Conservation (phyloP, 192 early-diverging fungal species). For the Backusella circina region DNA sequence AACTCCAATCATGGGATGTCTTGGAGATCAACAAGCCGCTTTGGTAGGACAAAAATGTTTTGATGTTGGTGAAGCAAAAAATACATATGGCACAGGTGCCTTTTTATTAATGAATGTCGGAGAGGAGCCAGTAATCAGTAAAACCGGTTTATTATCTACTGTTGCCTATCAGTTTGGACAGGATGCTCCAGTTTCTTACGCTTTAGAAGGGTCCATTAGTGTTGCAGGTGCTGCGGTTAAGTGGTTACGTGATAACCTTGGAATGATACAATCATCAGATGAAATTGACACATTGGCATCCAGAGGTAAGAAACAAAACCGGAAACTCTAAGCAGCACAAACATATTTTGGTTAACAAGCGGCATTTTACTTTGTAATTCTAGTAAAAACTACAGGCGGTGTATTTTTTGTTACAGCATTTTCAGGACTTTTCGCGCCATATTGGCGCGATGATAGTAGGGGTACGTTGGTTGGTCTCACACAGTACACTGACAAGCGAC, state of each 20-base stretch:
- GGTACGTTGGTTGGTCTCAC: conserved; percentile 87
- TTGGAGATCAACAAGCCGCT: conserved; percentile 96
- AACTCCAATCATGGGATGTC: conserved; percentile 77
- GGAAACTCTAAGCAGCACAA: conserved; percentile 41
- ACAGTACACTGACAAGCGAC: conserved; percentile 82
- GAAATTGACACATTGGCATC: conserved; percentile 78
- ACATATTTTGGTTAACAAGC: conserved; percentile 58
- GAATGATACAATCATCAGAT: conserved; percentile 65
- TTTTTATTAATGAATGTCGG: conserved; percentile 97
- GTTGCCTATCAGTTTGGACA: conserved; percentile 85
- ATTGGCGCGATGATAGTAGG: conserved; percentile 93
- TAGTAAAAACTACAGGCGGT: conserved; percentile 73
- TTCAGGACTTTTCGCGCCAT: conserved; percentile 91
- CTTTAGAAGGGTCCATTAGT: conserved; percentile 91
- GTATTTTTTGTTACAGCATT: conserved; percentile 97
- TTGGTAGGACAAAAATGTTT: conserved; percentile 93
- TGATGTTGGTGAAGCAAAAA: conserved; percentile 83
- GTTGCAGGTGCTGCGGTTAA: conserved; percentile 91
- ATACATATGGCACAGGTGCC: conserved; percentile 96
- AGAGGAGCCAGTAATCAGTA: conserved; percentile 63
- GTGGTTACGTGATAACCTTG: conserved; percentile 87
- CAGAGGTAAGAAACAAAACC: conserved; percentile 8
- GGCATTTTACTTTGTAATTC: conserved; percentile 42
- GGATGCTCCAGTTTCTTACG: conserved; percentile 62
- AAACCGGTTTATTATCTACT: conserved; percentile 85